Conservation (phyloP, 1,139 yeast species). For the Yamadazyma membranifaciens region DNA sequence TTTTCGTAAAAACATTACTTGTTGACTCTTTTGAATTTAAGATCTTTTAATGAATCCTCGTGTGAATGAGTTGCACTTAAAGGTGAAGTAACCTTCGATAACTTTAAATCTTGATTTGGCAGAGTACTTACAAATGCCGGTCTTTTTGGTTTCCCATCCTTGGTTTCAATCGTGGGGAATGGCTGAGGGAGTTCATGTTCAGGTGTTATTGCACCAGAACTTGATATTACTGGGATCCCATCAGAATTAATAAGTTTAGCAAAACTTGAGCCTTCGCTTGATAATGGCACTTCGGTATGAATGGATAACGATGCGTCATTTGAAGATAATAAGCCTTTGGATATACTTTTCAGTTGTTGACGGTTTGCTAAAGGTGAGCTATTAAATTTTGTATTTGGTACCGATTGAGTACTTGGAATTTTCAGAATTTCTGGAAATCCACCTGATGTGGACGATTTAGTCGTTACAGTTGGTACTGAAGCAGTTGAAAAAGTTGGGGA, state of each 20-base stretch:
- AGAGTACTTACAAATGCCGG: slow-evolving; percentile 15
- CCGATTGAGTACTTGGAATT: slow-evolving; percentile 2
- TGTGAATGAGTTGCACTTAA: neutral
- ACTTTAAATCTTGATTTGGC: slow-evolving; percentile 1
- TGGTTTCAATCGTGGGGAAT: slow-evolving; percentile 12
- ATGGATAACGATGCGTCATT: slow-evolving; percentile 13
- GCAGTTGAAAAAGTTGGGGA: slow-evolving; percentile 10
- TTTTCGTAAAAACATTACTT: slow-evolving; percentile 1
- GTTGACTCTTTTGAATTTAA: slow-evolving; percentile 7
- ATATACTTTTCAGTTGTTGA: slow-evolving; percentile 14
- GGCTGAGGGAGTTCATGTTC: slow-evolving; percentile 12
- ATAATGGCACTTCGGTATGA: slow-evolving; percentile 6
- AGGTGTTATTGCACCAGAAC: slow-evolving; percentile 14
- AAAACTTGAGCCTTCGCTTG: neutral
- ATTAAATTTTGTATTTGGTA: slow-evolving; percentile 1
- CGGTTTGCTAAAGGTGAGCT: slow-evolving; percentile 2
- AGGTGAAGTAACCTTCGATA: neutral
- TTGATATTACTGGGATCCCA: neutral
- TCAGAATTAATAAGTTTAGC: neutral
- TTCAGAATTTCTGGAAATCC: slow-evolving; percentile 3
- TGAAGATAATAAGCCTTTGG: slow-evolving; percentile 12
- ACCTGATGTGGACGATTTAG: neutral
- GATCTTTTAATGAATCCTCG: slow-evolving; percentile 4
- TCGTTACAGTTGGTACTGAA: slow-evolving; percentile 7
- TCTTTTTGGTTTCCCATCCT: slow-evolving; percentile 3